Base-by-base conservation (phyloP, 1,139 yeast genomes). In the Insectozyma bohioensis region DNA sequence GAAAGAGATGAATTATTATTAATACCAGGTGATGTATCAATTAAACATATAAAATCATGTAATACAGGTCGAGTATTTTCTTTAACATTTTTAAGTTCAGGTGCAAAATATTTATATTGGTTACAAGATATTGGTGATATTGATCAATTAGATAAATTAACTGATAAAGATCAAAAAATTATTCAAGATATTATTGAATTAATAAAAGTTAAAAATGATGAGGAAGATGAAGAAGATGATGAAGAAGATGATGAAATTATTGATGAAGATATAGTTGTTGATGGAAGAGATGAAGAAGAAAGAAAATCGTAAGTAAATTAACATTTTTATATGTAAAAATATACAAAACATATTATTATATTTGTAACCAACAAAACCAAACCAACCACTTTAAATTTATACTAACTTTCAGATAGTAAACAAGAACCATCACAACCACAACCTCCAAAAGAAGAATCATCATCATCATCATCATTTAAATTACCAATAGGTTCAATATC, bases 11-110 rank as follows among this genome's bases (percentile, higher is more conserved):
- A 85, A 48, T 67, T 88, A 45, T 72, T 88, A 46, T 75, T 92
- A 34, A 83, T 92, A 47, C 96, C 97, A 0, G 97, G 97, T 2
- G 97, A 92, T 53, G 95, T 90, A 26, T 78, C 82, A 29, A 86
- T 95, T 80, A 75, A 76, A 38, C 87, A 77, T 37, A 78, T 88
- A 28, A 63, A 71, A 33, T 78, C 90, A 15, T 84, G 95, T 54
- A 75, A 68, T 32, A 78, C 87, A 3, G 97, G 97, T 8, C 69
- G 98, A 43, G 88, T 92, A 17, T 84, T 83, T 58, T 85, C 88
- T 37, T 72, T 92, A 56, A 78, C 85, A 37, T 88, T 88, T 57
- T 67, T 76, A 49, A 80, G 92, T 42, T 84, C 95, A 5, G 94
- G 95, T 26, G 88, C 90, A 38, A 83, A 82, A 55, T 77, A 78